Percentiles rank a stretch among this genome's conserved stretches.
phyloP scores from a whole-genome alignment of 257 asterid genomes.

The Penstemon eatonii region DNA sequence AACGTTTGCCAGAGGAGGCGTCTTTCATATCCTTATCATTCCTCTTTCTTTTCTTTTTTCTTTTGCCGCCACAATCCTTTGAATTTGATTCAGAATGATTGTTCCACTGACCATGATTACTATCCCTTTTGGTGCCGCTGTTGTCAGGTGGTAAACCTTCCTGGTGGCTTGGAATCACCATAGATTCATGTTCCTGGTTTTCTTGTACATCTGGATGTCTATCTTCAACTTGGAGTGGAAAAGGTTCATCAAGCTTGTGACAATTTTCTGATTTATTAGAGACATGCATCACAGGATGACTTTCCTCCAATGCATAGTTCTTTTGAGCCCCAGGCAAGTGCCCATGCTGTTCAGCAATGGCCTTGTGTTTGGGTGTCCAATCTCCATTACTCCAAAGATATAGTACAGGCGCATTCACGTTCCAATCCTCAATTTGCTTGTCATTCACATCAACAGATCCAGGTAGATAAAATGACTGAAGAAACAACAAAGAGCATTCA shows the following conservation, averaged over 20 bases:
- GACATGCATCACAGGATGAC: conserved; percentile 12
- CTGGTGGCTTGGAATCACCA: conserved; percentile 26
- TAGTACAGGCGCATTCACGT: conserved; percentile 58
- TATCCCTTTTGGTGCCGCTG: conserved; percentile 30
- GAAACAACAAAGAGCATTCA: conserved; percentile 21
- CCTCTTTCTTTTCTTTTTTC: conserved; percentile 26
- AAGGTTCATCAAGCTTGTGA: conserved; percentile 23
- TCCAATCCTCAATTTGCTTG: conserved; percentile 85
- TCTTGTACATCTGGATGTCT: conserved; percentile 28
- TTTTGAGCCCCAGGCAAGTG: conserved; percentile 43
- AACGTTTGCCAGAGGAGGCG: conserved; percentile 25
- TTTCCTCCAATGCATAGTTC: conserved; percentile 27
- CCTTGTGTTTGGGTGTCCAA: conserved; percentile 63
- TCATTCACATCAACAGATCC: conserved; percentile 73
- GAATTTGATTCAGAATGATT: conserved; percentile 21
- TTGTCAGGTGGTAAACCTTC: conserved; percentile 23
- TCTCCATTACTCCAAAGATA: conserved; percentile 82
- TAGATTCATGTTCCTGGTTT: conserved; percentile 28
- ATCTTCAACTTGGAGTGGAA: conserved; percentile 24
- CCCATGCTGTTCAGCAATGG: conserved; percentile 59
- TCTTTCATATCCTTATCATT: conserved; percentile 22
- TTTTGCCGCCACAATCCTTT: conserved; percentile 27
- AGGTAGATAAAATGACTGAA: conserved; percentile 88
- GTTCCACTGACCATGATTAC: conserved; percentile 23
- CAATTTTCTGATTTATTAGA: conserved; percentile 24